Evolutionary conservation across 805 yeast genomes (phyloP).

Genomic region (Candida berthetii): DNA sequence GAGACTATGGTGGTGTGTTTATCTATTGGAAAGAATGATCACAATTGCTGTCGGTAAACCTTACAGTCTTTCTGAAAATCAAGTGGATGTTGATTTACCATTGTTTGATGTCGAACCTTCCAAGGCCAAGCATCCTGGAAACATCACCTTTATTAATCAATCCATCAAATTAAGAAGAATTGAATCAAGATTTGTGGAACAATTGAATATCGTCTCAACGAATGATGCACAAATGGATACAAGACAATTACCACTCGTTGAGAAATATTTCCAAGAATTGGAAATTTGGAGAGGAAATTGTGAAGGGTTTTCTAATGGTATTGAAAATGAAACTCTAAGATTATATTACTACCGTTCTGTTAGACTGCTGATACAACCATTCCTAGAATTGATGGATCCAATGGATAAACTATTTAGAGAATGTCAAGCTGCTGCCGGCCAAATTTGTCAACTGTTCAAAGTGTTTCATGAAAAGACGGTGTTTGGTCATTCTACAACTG

Average conservation of each 20-base stretch:
- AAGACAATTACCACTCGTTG: conserved; percentile 44
- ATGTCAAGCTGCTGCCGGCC: conserved; percentile 71
- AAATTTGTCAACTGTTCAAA: conserved; percentile 57
- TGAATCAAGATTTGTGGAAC: conserved; percentile 54
- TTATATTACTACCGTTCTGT: conserved; percentile 56
- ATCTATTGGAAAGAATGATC: conserved; percentile 54
- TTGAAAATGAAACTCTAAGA: conserved; percentile 54
- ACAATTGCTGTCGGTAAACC: conserved; percentile 58
- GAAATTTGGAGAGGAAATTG: conserved; percentile 55
- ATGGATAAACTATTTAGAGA: conserved; percentile 54
- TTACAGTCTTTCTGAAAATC: conserved; percentile 43
- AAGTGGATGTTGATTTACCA: conserved; percentile 42
- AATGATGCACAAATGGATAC: conserved; percentile 9
- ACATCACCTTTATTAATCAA: conserved; percentile 42
- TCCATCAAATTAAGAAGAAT: conserved; percentile 49
- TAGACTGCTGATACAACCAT: conserved; percentile 57
- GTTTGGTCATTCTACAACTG: conserved; percentile 57
- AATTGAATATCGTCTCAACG: conserved; percentile 33
- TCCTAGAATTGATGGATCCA: conserved; percentile 54
- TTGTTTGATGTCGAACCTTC: conserved; percentile 40
- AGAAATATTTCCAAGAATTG: conserved; percentile 43
- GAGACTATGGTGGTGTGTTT: conserved; percentile 61
- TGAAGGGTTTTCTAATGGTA: conserved; percentile 37
- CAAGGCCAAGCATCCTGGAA: conserved; percentile 20
- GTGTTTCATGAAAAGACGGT: conserved; percentile 58